phyloP scores from a whole-genome alignment of 2,329 filamentous ascomycete genomes.

The Diaporthe sp. region DNA sequence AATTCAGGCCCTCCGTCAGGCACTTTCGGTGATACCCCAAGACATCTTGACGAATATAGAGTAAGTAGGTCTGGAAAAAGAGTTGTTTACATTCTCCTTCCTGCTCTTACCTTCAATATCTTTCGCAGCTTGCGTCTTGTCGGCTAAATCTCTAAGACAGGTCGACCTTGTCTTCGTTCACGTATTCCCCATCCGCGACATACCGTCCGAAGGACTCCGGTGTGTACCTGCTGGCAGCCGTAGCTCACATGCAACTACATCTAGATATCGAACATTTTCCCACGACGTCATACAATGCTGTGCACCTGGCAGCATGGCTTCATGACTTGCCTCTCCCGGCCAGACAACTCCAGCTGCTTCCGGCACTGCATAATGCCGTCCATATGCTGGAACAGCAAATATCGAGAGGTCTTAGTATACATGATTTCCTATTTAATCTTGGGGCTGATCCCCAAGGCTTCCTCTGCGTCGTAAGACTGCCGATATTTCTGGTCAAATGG shows the following conservation, averaged over 20 bases:
- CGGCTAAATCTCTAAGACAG: neutral
- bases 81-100: rapidly evolving
- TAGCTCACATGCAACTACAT: neutral
- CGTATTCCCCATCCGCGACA: rapidly evolving
- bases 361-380: neutral
- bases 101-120: neutral
- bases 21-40: neutral
- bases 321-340: neutral
- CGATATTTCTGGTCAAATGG: neutral
- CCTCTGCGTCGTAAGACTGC: neutral
- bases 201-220: neutral
- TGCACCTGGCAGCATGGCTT: neutral
- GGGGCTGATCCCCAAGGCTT: neutral
- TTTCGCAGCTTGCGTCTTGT: neutral
- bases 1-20: neutral
- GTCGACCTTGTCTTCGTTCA: neutral
- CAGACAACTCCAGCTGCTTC: neutral
- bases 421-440: rapidly evolving
- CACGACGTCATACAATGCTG: neutral
- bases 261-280: neutral
- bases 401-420: neutral
- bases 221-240: neutral
- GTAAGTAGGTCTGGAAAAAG: neutral
- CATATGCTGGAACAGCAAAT: neutral
- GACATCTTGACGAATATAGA: neutral